A percentile compares a stretch with the other conserved stretches of the same genome.
These are phyloP conservation scores for Globisporangium perplexum DNA, from an alignment of 352 stramenopile genomes.

Conservation along the genomic window DNA sequence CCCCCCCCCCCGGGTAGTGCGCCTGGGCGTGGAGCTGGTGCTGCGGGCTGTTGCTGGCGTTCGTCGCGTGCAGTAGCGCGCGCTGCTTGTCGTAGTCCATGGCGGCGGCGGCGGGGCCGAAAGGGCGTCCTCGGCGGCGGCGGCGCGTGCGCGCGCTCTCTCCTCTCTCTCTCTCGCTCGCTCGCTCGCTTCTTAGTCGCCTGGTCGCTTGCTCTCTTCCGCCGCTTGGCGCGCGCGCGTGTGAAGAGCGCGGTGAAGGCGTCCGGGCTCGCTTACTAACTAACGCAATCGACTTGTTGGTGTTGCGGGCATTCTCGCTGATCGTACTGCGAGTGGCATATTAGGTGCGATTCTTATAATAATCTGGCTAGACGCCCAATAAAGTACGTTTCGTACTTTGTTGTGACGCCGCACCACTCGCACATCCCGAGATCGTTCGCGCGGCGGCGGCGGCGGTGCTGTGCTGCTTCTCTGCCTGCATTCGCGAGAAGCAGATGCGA, in stretches of 20 bases:
- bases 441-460: no score
- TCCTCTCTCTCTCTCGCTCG: conserved; percentile 1
- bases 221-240: background rate
- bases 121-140: background rate
- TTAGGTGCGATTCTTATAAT: background rate
- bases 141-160: background rate
- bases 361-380: no score
- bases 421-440: background rate
- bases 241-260: no score
- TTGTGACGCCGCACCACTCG: no score
- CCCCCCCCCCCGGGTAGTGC: no score
- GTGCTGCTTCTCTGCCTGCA: no score
- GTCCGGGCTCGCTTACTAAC: no score
- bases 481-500: no score
- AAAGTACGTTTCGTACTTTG: no score
- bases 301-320: no score
- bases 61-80: conserved; percentile 9
- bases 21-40: background rate
- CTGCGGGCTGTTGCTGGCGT: conserved; percentile 4
- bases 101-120: background rate
- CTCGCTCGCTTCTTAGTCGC: background rate
- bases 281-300: no score
- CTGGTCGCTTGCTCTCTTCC: background rate
- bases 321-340: no score
- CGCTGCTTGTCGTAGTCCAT: conserved; percentile 21